Evolutionary conservation across 306 rosid genomes (phyloP), one percentile per base, ranked within the genome.

Genomic region (Malus sylvestris): DNA sequence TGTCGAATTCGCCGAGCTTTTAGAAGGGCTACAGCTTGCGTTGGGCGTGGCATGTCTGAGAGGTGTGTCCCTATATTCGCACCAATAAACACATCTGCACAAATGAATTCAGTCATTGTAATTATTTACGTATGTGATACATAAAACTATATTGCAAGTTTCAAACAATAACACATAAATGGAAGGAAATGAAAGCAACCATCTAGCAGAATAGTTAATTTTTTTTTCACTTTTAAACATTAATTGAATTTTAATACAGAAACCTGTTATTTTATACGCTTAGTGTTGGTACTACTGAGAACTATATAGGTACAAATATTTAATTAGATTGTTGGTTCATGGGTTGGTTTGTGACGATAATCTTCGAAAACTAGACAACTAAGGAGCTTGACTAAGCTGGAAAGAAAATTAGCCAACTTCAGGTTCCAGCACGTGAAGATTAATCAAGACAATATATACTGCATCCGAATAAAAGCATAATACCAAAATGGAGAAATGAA

Each of bases 11-110:
- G 89, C 72, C 90, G 96, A 1, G 93, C 87, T 87, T 92, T 92
- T 38, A 90, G 90, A 42, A 90, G 87, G 29, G 91, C 97, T 19
- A 74, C 96, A 19, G 87, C 96, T 90, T 92, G 97, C 14, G 97
- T 92, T 60, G 97, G 90, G 66, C 90, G 93, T 70, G 97, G 97
- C 97, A 92, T 92, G 64, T 87, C 96, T 1, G 91, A 88, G 49
- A 92, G 96, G 51, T 87, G 89, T n/a, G 96, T 92, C 70, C 97
- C 97, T 61, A 90, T 90, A 62, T 92, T 92, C 55, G 90, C 97
- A 73, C 97, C 97, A 74, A 92, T 75, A 58, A 85, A 88, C n/a
- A 91, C 84, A 68, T 79, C 97, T 92, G 85, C 87, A 82, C 67
- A 60, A 53, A 74, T 19, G 80, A 84, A 82, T 65, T 61, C 68